Percentiles rank a stretch among this genome's conserved stretches.
Evolutionary conservation across 257 asterid genomes (phyloP).

Genomic region (Penstemon davidsonii): DNA sequence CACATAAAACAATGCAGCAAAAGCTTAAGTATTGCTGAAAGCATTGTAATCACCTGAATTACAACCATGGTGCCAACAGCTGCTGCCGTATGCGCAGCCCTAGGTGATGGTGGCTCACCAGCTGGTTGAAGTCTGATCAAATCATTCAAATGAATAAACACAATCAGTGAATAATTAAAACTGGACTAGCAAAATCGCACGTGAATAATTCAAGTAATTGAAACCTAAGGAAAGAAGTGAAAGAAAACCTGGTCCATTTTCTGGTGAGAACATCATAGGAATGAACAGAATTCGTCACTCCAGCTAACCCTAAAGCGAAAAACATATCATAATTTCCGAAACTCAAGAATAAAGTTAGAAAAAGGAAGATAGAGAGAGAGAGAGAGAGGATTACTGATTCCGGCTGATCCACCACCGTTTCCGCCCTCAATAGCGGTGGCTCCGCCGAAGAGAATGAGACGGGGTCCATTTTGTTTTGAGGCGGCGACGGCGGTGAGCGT

Average conservation of each 20-base stretch:
- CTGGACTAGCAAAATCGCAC: conserved; percentile 18
- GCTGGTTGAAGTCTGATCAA: conserved; percentile 79
- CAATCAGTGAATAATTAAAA: conserved; percentile 14
- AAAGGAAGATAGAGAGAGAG: neutral
- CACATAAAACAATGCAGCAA: neutral
- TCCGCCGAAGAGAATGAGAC: conserved; percentile 94
- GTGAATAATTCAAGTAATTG: neutral
- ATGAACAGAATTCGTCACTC: conserved; percentile 86
- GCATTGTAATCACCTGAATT: conserved; percentile 71
- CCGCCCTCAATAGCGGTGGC: conserved; percentile 97
- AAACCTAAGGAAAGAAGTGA: conserved; percentile 14
- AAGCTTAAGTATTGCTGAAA: neutral
- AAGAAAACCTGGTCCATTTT: conserved; percentile 84
- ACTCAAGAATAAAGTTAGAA: conserved; percentile 1
- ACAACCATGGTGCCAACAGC: conserved; percentile 99
- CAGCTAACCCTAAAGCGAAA: conserved; percentile 73
- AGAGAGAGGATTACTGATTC: conserved; percentile 59
- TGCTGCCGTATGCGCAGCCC: conserved; percentile 98
- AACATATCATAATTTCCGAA: neutral
- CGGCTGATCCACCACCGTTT: conserved; percentile 80
- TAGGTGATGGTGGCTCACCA: conserved; percentile 98
- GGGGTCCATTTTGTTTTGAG: conserved; percentile 82
- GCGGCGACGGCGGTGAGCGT: conserved; percentile 95
- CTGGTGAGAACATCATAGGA: conserved; percentile 91
- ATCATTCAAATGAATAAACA: conserved; percentile 20